Evolutionary conservation across 768 basidiomycete species (phyloP).

Genomic region (Gelatoporia subvermispora): DNA sequence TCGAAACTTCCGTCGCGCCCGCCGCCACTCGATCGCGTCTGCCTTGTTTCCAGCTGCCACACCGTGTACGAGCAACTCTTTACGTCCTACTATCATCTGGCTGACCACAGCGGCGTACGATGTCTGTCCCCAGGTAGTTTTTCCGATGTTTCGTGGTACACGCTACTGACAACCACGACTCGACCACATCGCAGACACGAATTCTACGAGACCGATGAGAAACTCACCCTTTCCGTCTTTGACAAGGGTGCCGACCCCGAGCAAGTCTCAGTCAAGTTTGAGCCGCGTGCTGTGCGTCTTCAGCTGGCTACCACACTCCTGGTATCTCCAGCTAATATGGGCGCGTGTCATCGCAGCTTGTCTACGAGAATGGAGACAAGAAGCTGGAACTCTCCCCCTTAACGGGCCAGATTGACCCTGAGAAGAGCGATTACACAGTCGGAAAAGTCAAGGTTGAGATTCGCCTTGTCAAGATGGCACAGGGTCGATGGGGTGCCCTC

Average conservation of each 20-base stretch:
- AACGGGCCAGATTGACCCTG: conserved; percentile 72
- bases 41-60: background rate
- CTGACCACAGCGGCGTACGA: background rate
- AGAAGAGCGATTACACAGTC: conserved; percentile 57
- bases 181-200: conserved; percentile 54
- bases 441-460: conserved; percentile 89
- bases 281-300: conserved; percentile 52
- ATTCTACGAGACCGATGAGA: conserved; percentile 84
- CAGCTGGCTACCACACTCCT: background rate
- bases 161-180: background rate
- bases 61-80: background rate
- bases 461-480: conserved; percentile 60
- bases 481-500: conserved; percentile 71
- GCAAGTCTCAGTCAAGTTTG: conserved; percentile 57
- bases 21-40: background rate
- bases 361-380: conserved; percentile 68
- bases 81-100: background rate
- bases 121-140: background rate
- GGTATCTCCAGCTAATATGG: background rate
- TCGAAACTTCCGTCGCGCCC: conserved; percentile 1
- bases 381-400: conserved; percentile 72
- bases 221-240: conserved; percentile 68
- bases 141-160: conserved; percentile 5
- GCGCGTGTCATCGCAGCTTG: conserved; percentile 34
- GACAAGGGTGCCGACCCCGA: conserved; percentile 70